Percentiles rank a stretch among this genome's conserved stretches.
Conservation (phyloP, 768 basidiomycete genomes). For the Rhodosporidiobolus sp. region DNA sequence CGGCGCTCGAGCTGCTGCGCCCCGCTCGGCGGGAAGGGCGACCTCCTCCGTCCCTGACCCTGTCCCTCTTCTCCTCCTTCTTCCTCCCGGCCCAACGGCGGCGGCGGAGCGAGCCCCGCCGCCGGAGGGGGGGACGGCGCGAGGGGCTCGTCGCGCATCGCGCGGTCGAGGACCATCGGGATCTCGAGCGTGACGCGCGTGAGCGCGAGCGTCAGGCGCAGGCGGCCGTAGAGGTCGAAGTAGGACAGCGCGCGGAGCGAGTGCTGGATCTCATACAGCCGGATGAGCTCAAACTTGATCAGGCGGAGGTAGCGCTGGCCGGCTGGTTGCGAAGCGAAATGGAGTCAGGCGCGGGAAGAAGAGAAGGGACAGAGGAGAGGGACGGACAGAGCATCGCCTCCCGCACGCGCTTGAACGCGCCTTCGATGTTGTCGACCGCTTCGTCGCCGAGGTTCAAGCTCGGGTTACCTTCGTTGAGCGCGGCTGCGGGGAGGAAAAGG, state of each 20-base stretch:
- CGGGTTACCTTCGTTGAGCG: conserved; percentile 75
- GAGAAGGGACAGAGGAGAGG: conserved; percentile 2
- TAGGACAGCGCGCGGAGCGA: conserved; percentile 72
- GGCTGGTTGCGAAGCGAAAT: conserved; percentile 19
- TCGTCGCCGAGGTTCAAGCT: conserved; percentile 73
- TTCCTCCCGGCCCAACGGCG: background rate
- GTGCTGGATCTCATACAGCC: conserved; percentile 76
- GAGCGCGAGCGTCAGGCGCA: conserved; percentile 70
- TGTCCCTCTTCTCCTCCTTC: background rate
- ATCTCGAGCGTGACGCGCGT: conserved; percentile 71
- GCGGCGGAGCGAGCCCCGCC: background rate
- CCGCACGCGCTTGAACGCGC: conserved; percentile 66
- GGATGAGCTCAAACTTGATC: conserved; percentile 67
- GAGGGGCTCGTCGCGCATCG: conserved; percentile 54
- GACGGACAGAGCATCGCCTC: conserved; percentile 69
- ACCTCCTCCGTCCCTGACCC: background rate
- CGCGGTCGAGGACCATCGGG: conserved; percentile 69
- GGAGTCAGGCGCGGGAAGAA: accelerated
- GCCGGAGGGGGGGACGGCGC: background rate
- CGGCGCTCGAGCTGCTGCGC: conserved; percentile 32
- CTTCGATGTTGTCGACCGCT: conserved; percentile 70
- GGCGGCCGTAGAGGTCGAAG: conserved; percentile 71
- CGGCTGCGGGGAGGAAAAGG: conserved; percentile 52
- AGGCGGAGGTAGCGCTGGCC: conserved; percentile 70
- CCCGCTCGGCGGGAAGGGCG: background rate